Evolutionary conservation across 306 rosid species (phyloP).

Genomic region (Vachellia pachyceras): DNA sequence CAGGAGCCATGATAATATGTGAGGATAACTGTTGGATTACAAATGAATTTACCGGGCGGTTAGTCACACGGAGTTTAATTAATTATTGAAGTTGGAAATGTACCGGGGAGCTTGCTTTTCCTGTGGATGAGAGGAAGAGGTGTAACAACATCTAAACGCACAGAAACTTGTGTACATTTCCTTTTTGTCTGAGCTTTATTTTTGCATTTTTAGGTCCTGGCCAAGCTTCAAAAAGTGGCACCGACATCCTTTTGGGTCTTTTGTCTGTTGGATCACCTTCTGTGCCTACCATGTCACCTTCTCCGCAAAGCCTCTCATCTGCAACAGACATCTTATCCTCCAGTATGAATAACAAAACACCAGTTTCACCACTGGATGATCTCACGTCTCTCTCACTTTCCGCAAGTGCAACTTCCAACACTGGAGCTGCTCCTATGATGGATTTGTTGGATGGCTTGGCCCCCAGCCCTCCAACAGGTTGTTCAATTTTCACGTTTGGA

Average conservation of each 20-base stretch:
- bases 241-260: constrained; percentile 80
- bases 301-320: constrained; percentile 59
- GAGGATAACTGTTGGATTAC: not conserved
- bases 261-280: constrained; percentile 85
- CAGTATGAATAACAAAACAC: constrained; percentile 55
- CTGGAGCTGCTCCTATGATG: constrained; percentile 63
- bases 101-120: not conserved
- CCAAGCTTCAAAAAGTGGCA: constrained; percentile 67
- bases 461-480: constrained; percentile 57
- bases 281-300: constrained; percentile 49
- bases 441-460: constrained; percentile 81
- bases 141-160: not conserved
- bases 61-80: not conserved
- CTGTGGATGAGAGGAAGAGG: not conserved
- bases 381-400: constrained; percentile 72
- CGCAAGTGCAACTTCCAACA: constrained; percentile 54
- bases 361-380: constrained; percentile 67
- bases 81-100: not conserved
- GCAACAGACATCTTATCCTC: constrained; percentile 59
- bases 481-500: constrained; percentile 37
- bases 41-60: not conserved
- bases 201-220: constrained; percentile 54
- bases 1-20: not conserved
- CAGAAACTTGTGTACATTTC: constrained; percentile 10
- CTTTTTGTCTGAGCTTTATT: constrained; percentile 35